phyloP scores from a whole-genome alignment of 2,329 filamentous ascomycete species.

The Hypomyces rosellus region DNA sequence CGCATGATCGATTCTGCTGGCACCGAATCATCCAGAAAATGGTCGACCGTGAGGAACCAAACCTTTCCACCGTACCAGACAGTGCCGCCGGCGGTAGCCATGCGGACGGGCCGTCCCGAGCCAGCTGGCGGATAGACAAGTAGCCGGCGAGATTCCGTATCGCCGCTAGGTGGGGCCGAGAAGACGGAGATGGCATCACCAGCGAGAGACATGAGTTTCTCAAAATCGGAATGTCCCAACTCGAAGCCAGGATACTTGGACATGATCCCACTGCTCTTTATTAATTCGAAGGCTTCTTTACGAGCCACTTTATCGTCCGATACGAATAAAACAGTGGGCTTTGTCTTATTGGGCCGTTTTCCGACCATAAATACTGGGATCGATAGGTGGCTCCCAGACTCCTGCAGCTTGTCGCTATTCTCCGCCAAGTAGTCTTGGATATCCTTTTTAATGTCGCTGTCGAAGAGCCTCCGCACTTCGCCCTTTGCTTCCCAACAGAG shows the following conservation, averaged over 20 bases:
- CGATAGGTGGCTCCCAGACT: background rate
- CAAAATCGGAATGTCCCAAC: background rate
- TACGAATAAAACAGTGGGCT: background rate
- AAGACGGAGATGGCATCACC: background rate
- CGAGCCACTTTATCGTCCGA: background rate
- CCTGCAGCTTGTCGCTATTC: background rate
- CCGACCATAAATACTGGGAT: conserved; percentile 1
- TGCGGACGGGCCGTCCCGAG: background rate
- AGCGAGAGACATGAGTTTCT: background rate
- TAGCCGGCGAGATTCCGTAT: background rate
- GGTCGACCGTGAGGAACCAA: background rate
- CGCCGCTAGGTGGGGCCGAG: background rate
- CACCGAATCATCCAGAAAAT: background rate
- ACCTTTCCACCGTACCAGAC: background rate
- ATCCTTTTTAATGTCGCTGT: background rate
- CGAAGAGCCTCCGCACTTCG: background rate
- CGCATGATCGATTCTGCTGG: background rate
- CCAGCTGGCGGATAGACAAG: background rate
- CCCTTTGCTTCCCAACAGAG: conserved; percentile 2
- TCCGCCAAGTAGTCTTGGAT: background rate
- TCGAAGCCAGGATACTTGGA: background rate
- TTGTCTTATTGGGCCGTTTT: background rate
- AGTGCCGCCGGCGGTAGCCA: background rate
- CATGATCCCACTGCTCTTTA: background rate
- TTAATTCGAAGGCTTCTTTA: background rate